Conservation (phyloP, 768 basidiomycete species). For the Lentinula raphanica region DNA sequence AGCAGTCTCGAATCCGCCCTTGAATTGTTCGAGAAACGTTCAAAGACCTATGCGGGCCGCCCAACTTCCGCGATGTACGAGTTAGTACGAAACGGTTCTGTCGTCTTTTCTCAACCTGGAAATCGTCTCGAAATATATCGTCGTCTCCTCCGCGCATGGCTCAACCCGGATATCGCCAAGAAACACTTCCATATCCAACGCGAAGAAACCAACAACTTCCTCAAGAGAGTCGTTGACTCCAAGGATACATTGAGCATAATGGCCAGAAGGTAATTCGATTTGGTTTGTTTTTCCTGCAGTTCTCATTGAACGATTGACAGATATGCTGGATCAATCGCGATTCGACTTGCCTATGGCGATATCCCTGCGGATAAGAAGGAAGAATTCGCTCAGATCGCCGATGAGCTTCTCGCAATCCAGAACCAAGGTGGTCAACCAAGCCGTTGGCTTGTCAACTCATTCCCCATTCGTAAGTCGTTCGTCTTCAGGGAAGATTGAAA, state of each 20-base stretch:
- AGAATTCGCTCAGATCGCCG: conserved; percentile 6
- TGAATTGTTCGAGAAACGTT: not conserved
- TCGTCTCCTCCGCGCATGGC: not conserved
- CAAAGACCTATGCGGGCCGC: not conserved
- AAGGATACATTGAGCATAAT: not conserved
- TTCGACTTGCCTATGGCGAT: conserved; percentile 7
- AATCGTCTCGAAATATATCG: not conserved
- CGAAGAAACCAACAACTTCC: not conserved
- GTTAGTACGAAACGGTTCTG: not conserved
- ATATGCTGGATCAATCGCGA: conserved; percentile 10
- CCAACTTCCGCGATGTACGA: not conserved
- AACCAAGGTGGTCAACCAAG: not conserved
- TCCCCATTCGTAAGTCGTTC: conserved; percentile 17
- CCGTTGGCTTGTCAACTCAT: conserved; percentile 11
- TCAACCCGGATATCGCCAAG: not conserved
- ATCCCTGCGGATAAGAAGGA: conserved; percentile 5
- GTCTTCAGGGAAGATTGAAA: not conserved
- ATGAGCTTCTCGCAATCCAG: conserved; percentile 3
- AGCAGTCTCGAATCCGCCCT: not conserved
- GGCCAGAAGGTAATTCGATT: not conserved
- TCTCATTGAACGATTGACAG: not conserved
- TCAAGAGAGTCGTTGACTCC: not conserved
- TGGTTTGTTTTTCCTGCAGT: not conserved
- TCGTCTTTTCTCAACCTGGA: not conserved
- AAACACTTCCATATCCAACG: not conserved